Evolutionary conservation across 1,284 basidiomycete species (phyloP), one percentile per base, ranked within the genome.

Genomic region (Sporisorium graminicola): DNA sequence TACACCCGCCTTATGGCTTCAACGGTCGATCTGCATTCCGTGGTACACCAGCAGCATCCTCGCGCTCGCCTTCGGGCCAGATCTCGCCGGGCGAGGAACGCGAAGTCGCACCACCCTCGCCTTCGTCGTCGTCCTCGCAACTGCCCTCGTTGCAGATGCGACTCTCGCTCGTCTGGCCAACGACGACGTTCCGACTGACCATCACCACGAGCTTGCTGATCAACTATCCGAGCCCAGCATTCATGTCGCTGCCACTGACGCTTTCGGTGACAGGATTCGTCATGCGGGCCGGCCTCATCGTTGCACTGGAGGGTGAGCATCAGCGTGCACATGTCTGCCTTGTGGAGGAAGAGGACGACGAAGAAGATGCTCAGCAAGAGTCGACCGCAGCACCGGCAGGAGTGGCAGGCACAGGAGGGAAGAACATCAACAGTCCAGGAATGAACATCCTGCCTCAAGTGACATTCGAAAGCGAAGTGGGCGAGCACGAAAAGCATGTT

Each of bases 231-330:
- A 93, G 93, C 0, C 91, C 92, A 0, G 90, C 92, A 81, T 98
- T 99, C 89, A 98, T 99, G 94, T 91, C 92, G 8, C 89, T 99
- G 20, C 97, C 97, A 2, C 92, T 99, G 83, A 92, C 93, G 82
- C 90, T 99, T 52, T 92, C 91, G 18, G 91, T 98, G 24, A 96
- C 92, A 0, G 94, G 94, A 0, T 88, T 98, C 57, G 89, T 94
- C 9, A 93, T 99, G 85, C 90, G 90, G 8, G 94, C 93, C 50
- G 94, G 96, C 80, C 86, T 98, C 43, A 92, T 94, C 9, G 88
- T 98, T 22, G 97, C 95, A 6, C 95, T 96, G 86, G 93, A 97
- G 82, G 94, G 93, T 65, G 90, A 91, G 3, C 86, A 86, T 82
- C 88, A 90, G 50, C 90, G 94, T 16, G 88, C 98, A 5, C 95